These are phyloP conservation scores for Blastobotrys petasosporus DNA, from an alignment of 1,139 yeast species.

Conservation along the genomic window DNA sequence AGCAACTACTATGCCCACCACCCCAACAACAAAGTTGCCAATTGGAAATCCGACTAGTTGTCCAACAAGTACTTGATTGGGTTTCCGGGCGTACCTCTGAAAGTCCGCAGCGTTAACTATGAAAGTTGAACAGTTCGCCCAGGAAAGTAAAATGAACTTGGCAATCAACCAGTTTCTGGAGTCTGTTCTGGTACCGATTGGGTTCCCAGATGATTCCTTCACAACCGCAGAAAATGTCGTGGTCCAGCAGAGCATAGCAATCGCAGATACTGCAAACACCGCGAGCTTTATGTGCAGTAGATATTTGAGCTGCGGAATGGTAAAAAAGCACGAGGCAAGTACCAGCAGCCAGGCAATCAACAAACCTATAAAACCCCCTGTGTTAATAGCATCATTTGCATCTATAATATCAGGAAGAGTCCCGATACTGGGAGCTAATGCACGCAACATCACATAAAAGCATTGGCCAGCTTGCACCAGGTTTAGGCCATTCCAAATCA, in stretches of 20 bases:
- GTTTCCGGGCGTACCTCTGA: conserved; percentile 61
- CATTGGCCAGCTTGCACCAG: conserved; percentile 75
- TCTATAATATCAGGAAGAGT: conserved; percentile 47
- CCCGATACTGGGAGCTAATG: conserved; percentile 60
- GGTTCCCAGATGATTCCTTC: conserved; percentile 36
- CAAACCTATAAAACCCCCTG: conserved; percentile 58
- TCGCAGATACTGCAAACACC: conserved; percentile 66
- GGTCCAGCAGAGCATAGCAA: conserved; percentile 69
- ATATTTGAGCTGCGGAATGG: conserved; percentile 67
- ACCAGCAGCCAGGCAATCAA: conserved; percentile 69
- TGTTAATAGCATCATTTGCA: conserved; percentile 43
- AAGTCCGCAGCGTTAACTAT: conserved; percentile 78
- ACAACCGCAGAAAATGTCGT: conserved; percentile 44
- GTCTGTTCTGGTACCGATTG: conserved; percentile 40
- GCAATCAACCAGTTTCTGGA: conserved; percentile 68
- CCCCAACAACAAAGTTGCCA: conserved; percentile 63
- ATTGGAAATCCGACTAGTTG: conserved; percentile 61
- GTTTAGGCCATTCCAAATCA: conserved; percentile 79
- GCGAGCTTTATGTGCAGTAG: conserved; percentile 66
- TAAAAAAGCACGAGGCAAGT: conserved; percentile 63
- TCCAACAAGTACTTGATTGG: conserved; percentile 41
- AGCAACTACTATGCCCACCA: conserved; percentile 70
- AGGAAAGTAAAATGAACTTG: conserved; percentile 58
- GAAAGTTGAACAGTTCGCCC: conserved; percentile 73
- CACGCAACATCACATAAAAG: conserved; percentile 59